Conservation (phyloP, 345 rosid species). For the Xanthoceras sorbifolium region DNA sequence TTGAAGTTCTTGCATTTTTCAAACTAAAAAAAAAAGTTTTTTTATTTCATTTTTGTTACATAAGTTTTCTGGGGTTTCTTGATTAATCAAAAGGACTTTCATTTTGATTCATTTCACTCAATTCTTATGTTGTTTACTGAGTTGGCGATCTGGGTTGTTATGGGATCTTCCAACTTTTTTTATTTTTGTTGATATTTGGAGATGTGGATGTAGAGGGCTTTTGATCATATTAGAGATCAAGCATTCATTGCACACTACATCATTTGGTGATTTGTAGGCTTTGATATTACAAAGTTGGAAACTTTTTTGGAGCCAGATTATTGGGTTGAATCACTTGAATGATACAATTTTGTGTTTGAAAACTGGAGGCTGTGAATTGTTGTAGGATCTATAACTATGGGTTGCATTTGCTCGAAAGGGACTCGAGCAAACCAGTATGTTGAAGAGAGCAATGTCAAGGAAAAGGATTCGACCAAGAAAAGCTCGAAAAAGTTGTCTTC, state of each 20-base stretch:
- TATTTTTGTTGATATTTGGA: neutral
- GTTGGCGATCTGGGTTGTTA: conserved; percentile 20
- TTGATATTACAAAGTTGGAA: neutral
- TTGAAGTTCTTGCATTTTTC: conserved; percentile 9
- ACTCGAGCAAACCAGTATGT: conserved; percentile 36
- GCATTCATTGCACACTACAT: neutral
- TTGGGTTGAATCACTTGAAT: conserved; percentile 10
- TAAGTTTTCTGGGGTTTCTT: conserved; percentile 6
- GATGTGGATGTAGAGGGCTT: neutral
- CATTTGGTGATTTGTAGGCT: neutral
- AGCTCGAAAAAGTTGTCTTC: conserved; percentile 42
- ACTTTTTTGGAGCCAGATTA: neutral
- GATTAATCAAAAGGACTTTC: neutral
- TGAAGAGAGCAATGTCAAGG: conserved; percentile 32
- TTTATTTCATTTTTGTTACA: neutral
- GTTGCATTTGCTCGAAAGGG: conserved; percentile 87
- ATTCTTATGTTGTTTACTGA: neutral
- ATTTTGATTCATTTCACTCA: neutral
- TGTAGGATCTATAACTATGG: conserved; percentile 45
- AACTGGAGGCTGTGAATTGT: conserved; percentile 30
- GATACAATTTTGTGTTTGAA: conserved; percentile 29
- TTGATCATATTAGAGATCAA: neutral
- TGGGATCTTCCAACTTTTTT: neutral
- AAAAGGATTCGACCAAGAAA: conserved; percentile 33
- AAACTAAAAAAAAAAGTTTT: neutral